These are phyloP conservation scores for Boletus reticulatus DNA, from an alignment of 768 basidiomycete genomes.

Conservation along the genomic window DNA sequence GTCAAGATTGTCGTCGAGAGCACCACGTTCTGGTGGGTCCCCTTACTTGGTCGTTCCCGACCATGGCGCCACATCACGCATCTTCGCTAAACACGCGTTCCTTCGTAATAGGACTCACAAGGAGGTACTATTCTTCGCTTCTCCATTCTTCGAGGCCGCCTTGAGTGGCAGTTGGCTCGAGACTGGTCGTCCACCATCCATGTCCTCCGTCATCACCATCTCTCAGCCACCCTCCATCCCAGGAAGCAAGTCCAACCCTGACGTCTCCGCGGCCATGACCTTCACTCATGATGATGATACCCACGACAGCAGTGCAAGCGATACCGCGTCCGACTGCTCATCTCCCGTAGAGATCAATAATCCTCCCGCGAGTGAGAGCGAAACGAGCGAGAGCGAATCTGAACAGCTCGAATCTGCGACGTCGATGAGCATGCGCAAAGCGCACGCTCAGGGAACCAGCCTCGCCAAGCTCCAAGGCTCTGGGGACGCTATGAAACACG, in stretches of 20 bases:
- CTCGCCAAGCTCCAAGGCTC: constrained; percentile 59
- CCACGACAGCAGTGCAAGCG: constrained; percentile 32
- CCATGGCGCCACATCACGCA: too few relatives aligned
- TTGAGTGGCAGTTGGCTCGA: constrained; percentile 92
- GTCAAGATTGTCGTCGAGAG: constrained; percentile 90
- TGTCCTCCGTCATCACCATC: constrained; percentile 83
- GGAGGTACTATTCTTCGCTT: constrained; percentile 87
- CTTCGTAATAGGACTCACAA: constrained; percentile 71
- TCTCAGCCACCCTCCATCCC: constrained; percentile 68
- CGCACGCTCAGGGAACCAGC: constrained; percentile 48
- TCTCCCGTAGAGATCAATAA: constrained; percentile 39
- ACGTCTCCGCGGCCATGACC: constrained; percentile 52
- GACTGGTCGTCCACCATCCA: constrained; percentile 73
- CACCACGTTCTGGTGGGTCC: constrained; percentile 84
- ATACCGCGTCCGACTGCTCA: constrained; percentile 39
- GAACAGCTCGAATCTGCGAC: constrained; percentile 24
- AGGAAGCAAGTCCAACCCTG: constrained; percentile 42
- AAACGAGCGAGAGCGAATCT: constrained; percentile 36
- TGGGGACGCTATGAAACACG: constrained; percentile 16
- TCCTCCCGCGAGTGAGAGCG: constrained; percentile 34
- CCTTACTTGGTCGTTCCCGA: background rate
- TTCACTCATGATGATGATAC: constrained; percentile 56
- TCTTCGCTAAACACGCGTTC: background rate
- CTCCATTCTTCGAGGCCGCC: constrained; percentile 93
- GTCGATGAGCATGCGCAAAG: constrained; percentile 23